These are phyloP conservation scores for Penicillium nucicola DNA, from an alignment of 495 filamentous ascomycete genomes.

Conservation along the genomic window DNA sequence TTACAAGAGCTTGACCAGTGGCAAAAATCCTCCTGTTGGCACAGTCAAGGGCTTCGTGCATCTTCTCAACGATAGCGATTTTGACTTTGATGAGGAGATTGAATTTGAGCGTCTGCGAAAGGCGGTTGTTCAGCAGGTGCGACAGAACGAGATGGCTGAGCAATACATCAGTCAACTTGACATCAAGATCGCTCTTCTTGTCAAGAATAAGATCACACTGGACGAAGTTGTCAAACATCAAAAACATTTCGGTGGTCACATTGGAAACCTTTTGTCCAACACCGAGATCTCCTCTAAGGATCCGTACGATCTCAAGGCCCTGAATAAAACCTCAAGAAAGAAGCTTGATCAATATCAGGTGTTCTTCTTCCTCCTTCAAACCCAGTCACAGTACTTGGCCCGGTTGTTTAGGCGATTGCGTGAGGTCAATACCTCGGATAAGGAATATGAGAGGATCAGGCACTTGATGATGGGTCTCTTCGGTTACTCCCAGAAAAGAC, in stretches of 20 bases:
- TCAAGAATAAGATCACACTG: conserved; percentile 98
- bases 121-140: conserved; percentile 92
- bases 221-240: conserved; percentile 98
- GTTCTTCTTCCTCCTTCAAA: conserved; percentile 96
- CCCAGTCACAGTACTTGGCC: conserved; percentile 91
- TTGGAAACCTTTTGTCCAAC: conserved; percentile 81
- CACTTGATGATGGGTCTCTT: conserved; percentile 96
- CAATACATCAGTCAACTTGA: conserved; percentile 97
- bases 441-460: conserved; percentile 87
- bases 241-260: conserved; percentile 90
- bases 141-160: conserved; percentile 94
- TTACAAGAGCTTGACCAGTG: conserved; percentile 91
- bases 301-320: conserved; percentile 91
- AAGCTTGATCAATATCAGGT: conserved; percentile 97
- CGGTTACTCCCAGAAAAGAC: conserved; percentile 91
- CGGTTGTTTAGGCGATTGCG: conserved; percentile 79
- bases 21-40: conserved; percentile 95
- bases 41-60: conserved; percentile 98
- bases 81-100: conserved; percentile 98
- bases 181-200: conserved; percentile 96
- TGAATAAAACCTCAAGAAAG: conserved; percentile 92
- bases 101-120: conserved; percentile 92
- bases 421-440: conserved; percentile 83
- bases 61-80: conserved; percentile 94
- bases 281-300: conserved; percentile 84